These are phyloP conservation scores for Saccharomycopsis guyanensis DNA, from an alignment of 805 yeast species.

Conservation along the genomic window DNA sequence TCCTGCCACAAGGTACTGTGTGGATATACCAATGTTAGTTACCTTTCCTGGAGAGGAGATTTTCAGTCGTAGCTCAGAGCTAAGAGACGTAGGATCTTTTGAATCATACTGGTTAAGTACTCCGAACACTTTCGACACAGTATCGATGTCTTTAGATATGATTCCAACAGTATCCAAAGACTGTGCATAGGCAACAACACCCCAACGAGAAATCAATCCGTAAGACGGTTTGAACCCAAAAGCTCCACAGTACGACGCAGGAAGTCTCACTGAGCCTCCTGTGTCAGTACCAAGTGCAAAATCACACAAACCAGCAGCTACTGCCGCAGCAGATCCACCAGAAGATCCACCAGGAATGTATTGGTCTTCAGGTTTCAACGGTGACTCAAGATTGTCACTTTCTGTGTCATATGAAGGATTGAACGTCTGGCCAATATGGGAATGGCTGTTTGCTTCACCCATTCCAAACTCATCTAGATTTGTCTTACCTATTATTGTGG, in stretches of 20 bases:
- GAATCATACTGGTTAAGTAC: constrained; percentile 55
- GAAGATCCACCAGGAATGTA: constrained; percentile 83
- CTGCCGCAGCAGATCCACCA: constrained; percentile 94
- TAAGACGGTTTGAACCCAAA: constrained; percentile 91
- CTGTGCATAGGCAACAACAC: constrained; percentile 89
- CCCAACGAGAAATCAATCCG: constrained; percentile 88
- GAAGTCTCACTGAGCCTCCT: constrained; percentile 92
- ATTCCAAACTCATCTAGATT: constrained; percentile 97
- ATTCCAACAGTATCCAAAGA: constrained; percentile 93
- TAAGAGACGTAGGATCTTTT: constrained; percentile 73
- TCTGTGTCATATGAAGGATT: constrained; percentile 41
- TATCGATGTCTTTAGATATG: constrained; percentile 42
- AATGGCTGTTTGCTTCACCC: constrained; percentile 70
- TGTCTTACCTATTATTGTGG: constrained; percentile 59
- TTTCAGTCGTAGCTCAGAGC: constrained; percentile 29
- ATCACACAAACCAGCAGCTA: constrained; percentile 61
- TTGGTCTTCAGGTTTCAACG: constrained; percentile 24
- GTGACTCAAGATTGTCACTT: constrained; percentile 22
- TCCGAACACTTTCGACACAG: constrained; percentile 41
- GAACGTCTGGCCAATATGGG: constrained; percentile 47
- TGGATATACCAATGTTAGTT: constrained; percentile 63
- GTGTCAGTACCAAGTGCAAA: constrained; percentile 92
- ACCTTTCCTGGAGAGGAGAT: constrained; percentile 22
- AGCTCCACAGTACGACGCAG: constrained; percentile 80
- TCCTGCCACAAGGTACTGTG: constrained; percentile 54